These are phyloP conservation scores for Globisporangium perplexum DNA, from an alignment of 352 stramenopile species.

Conservation along the genomic window DNA sequence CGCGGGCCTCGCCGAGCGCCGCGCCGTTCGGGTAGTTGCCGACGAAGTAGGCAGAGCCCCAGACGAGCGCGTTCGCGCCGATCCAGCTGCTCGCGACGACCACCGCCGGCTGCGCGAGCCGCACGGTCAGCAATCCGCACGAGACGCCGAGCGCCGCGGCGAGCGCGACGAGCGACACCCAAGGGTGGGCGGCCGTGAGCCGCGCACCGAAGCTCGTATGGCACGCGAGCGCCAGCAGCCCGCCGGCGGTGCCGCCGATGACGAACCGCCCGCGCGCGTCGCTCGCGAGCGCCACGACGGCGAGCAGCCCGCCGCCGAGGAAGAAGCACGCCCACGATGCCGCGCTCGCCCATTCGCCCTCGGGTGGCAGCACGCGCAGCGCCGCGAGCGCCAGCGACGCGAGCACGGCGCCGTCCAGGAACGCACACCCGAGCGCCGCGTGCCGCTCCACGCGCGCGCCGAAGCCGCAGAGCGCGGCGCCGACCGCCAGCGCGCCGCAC, in stretches of 20 bases:
- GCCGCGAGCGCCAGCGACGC: slow-evolving; percentile 13
- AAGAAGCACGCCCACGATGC: slow-evolving; percentile 38
- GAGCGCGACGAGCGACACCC: neutral
- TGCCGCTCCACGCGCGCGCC: slow-evolving; percentile 15
- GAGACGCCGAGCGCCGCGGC: neutral
- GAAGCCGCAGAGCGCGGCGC: slow-evolving; percentile 7
- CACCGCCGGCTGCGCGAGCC: slow-evolving; percentile 4
- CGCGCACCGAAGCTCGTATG: slow-evolving; percentile 26
- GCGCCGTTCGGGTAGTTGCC: slow-evolving; percentile 24
- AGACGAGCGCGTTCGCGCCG: slow-evolving; percentile 19
- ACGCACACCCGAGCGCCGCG: slow-evolving; percentile 16
- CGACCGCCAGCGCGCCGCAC: slow-evolving; percentile 10
- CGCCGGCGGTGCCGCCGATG: slow-evolving; percentile 25
- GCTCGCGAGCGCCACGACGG: slow-evolving; percentile 18
- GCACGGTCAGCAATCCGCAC: slow-evolving; percentile 5
- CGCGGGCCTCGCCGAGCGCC: slow-evolving; percentile 13
- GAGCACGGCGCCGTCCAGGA: slow-evolving; percentile 18
- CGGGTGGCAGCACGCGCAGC: slow-evolving; percentile 4
- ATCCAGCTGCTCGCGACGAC: slow-evolving; percentile 27
- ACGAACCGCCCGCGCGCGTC: slow-evolving; percentile 17
- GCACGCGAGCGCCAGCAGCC: slow-evolving; percentile 24
- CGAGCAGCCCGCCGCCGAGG: slow-evolving; percentile 24
- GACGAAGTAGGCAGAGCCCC: slow-evolving; percentile 26
- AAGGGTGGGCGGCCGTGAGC: slow-evolving; percentile 15
- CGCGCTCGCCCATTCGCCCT: slow-evolving; percentile 16